Evolutionary conservation across 2,329 filamentous ascomycete genomes (phyloP).

Genomic region (Fusarium sp.): DNA sequence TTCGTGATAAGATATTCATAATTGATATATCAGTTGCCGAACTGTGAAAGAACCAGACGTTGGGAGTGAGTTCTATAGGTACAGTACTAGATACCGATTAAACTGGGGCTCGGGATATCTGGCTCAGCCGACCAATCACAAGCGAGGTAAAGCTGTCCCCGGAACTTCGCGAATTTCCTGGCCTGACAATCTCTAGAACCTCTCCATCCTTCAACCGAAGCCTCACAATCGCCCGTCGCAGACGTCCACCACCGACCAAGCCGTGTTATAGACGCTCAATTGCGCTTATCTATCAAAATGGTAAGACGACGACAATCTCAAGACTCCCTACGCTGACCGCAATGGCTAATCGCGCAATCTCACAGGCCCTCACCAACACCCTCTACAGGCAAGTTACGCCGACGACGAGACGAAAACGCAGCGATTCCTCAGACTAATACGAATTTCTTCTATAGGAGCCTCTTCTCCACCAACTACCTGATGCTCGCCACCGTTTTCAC

Average conservation of each 20-base stretch:
- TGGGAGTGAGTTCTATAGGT: background rate
- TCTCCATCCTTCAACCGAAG: constrained; percentile 46
- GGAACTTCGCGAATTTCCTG: constrained; percentile 52
- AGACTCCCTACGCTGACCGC: background rate
- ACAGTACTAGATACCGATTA: too few relatives aligned
- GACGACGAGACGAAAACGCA: constrained; percentile 24
- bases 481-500: constrained; percentile 90
- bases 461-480: constrained; percentile 88
- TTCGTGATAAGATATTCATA: background rate
- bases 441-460: constrained; percentile 64
- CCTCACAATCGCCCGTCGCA: constrained; percentile 41
- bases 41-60: background rate
- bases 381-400: constrained; percentile 55
- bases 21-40: background rate
- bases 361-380: constrained; percentile 51
- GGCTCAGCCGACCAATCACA: constrained; percentile 46
- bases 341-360: constrained; percentile 51
- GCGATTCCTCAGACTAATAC: constrained; percentile 41
- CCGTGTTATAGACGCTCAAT: constrained; percentile 45
- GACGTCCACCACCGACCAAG: constrained; percentile 43
- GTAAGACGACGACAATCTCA: constrained; percentile 42
- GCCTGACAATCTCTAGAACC: constrained; percentile 48
- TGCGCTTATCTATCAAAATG: constrained; percentile 51
- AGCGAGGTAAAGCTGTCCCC: constrained; percentile 44
- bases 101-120: constrained; percentile 37